These are phyloP conservation scores for Naganishia randhawae DNA, from an alignment of 768 basidiomycete species.

Conservation along the genomic window DNA sequence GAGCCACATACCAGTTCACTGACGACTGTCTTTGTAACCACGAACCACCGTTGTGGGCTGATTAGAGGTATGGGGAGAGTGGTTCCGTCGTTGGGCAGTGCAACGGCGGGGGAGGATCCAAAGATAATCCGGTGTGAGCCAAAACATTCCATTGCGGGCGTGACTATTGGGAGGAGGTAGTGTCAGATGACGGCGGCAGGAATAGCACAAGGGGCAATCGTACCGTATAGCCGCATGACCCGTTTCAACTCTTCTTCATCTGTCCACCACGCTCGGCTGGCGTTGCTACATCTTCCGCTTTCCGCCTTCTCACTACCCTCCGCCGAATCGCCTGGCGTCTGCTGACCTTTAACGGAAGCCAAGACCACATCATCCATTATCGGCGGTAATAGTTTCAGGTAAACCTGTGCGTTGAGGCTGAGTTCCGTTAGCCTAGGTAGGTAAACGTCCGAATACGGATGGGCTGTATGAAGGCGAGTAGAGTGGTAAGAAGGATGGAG, in stretches of 20 bases:
- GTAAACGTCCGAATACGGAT: slow-evolving; percentile 33
- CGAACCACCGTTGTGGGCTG: slow-evolving; percentile 6
- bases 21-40: not conserved
- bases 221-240: slow-evolving; percentile 46
- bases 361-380: slow-evolving; percentile 24
- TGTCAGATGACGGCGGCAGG: not conserved
- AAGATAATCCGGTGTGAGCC: slow-evolving; percentile 46
- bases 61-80: not conserved
- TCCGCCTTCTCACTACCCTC: slow-evolving; percentile 14
- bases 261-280: slow-evolving; percentile 41
- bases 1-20: slow-evolving; percentile 20
- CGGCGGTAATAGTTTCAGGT: slow-evolving; percentile 42
- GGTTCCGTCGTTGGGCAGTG: too few species aligned
- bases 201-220: slow-evolving; percentile 17
- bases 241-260: slow-evolving; percentile 40
- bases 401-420: slow-evolving; percentile 40
- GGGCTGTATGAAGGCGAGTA: slow-evolving; percentile 30
- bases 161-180: slow-evolving; percentile 32
- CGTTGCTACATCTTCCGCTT: slow-evolving; percentile 3
- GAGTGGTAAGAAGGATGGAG: slow-evolving; percentile 33
- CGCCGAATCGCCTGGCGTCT: too few species aligned
- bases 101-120: slow-evolving; percentile 38
- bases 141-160: slow-evolving; percentile 46
- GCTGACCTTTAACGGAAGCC: not conserved
- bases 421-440: slow-evolving; percentile 39